Conservation (phyloP, 257 asterid genomes). For the Primulina tabacum region DNA sequence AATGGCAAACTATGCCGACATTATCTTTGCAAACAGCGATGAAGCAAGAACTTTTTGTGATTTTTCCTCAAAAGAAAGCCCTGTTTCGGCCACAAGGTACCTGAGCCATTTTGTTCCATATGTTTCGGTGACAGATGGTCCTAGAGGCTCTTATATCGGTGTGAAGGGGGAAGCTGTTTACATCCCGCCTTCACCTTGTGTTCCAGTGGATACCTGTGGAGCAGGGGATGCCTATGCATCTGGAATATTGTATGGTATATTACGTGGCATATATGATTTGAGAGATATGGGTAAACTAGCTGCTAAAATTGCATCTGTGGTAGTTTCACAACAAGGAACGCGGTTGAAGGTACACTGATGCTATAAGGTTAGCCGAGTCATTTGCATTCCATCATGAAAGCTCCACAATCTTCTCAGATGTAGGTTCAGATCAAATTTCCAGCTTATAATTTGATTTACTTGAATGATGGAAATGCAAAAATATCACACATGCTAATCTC, state of each 20-base stretch:
- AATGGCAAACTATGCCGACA: constrained; percentile 82
- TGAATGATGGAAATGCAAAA: background rate
- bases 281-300: constrained; percentile 81
- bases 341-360: constrained; percentile 81
- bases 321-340: constrained; percentile 94
- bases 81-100: constrained; percentile 78
- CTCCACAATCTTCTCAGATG: constrained; percentile 54
- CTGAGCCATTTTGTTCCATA: constrained; percentile 93
- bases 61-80: constrained; percentile 67
- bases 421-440: constrained; percentile 80
- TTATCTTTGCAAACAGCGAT: constrained; percentile 80
- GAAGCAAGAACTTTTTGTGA: constrained; percentile 87
- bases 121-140: constrained; percentile 95
- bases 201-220: constrained; percentile 86
- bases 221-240: constrained; percentile 99
- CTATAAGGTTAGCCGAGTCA: constrained; percentile 54
- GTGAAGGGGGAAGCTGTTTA: constrained; percentile 85
- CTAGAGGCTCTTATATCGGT: constrained; percentile 87
- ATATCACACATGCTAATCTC: constrained; percentile 9
- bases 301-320: constrained; percentile 86
- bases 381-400: constrained; percentile 45
- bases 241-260: constrained; percentile 75
- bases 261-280: constrained; percentile 62
- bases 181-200: constrained; percentile 88
- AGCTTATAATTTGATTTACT: constrained; percentile 44